Evolutionary conservation across 2,329 filamentous ascomycete genomes (phyloP).

Genomic region (Lecanicillium sp.): DNA sequence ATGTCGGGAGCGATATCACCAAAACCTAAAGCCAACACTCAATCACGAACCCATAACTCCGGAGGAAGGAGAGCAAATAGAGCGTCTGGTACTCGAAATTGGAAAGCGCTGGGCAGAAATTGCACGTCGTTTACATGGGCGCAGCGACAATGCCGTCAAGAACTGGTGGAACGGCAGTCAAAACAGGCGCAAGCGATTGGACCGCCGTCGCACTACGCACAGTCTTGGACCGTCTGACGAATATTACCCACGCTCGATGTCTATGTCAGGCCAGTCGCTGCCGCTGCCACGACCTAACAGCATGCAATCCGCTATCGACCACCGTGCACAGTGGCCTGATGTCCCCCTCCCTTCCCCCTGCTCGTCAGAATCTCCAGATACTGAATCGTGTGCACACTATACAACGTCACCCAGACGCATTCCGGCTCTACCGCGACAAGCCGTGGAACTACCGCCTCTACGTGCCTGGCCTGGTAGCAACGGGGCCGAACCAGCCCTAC

Average conservation of each 20-base stretch:
- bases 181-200: slow-evolving; percentile 61
- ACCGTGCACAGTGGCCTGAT: slow-evolving; percentile 18
- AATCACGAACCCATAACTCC: slow-evolving; percentile 66
- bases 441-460: slow-evolving; percentile 33
- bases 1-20: slow-evolving; percentile 88
- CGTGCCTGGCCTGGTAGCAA: slow-evolving; percentile 7
- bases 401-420: slow-evolving; percentile 46
- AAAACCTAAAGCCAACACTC: slow-evolving; percentile 74
- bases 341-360: slow-evolving; percentile 28
- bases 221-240: slow-evolving; percentile 1
- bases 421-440: slow-evolving; percentile 26
- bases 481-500: slow-evolving; percentile 17
- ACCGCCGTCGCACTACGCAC: slow-evolving; percentile 26
- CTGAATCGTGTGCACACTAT: slow-evolving; percentile 57
- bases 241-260: slow-evolving; percentile 2
- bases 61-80: slow-evolving; percentile 65
- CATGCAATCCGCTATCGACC: slow-evolving; percentile 11
- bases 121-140: slow-evolving; percentile 68
- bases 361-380: slow-evolving; percentile 44
- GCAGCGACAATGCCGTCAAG: slow-evolving; percentile 93
- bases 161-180: slow-evolving; percentile 97
- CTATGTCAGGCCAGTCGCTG: slow-evolving; percentile 7
- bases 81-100: slow-evolving; percentile 65
- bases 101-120: slow-evolving; percentile 94
- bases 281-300: slow-evolving; percentile 14